Percentiles rank a stretch among this genome's conserved stretches.
These are phyloP conservation scores for Adansonia madagascariensis DNA, from an alignment of 441 rosid species.

Conservation along the genomic window DNA sequence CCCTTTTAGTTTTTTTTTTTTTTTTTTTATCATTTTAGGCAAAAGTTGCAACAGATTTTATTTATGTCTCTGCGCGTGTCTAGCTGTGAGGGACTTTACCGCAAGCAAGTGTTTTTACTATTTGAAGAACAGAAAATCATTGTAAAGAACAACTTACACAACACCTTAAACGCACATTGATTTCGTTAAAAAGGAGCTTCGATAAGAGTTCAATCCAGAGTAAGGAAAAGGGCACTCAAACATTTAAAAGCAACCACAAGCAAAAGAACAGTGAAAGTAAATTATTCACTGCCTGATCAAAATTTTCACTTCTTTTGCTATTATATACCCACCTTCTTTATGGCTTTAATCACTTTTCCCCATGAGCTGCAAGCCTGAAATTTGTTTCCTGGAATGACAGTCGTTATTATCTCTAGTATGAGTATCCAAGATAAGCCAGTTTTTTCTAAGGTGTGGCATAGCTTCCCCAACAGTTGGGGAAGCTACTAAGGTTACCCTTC, in stretches of 20 bases:
- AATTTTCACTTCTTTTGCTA: background rate
- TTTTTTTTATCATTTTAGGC: background rate
- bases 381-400: background rate
- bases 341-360: too few species aligned
- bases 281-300: background rate
- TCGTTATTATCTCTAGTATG: background rate
- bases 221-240: background rate
- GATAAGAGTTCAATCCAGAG: background rate
- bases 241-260: background rate
- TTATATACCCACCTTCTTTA: too few species aligned
- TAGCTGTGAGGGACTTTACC: background rate
- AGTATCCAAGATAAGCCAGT: background rate
- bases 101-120: background rate
- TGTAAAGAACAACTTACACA: too few species aligned
- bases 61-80: background rate
- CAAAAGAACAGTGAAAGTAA: background rate
- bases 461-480: constrained; percentile 23
- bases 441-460: constrained; percentile 5
- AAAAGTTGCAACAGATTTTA: background rate
- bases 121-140: too few species aligned
- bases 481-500: constrained; percentile 14
- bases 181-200: background rate
- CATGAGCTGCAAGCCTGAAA: too few species aligned
- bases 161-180: too few species aligned
- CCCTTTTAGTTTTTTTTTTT: background rate